Conservation (phyloP, 2,329 filamentous ascomycete species). For the Aureobasidium melanogenum region DNA sequence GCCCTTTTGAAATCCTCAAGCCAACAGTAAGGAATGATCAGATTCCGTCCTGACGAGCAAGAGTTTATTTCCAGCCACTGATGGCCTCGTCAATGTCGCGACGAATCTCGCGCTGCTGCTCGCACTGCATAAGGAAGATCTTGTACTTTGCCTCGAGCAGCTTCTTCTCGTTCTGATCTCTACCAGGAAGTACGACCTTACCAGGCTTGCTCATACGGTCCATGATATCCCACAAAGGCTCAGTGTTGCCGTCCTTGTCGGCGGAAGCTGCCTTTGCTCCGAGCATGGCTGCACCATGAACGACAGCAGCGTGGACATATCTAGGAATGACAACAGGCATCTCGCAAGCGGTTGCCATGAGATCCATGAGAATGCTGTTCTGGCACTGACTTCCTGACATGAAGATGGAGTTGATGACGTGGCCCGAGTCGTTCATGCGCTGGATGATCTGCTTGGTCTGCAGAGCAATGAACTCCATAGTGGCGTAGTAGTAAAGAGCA, state of each 20-base stretch:
- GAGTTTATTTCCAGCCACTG: slow-evolving; percentile 21
- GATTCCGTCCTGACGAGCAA: too few species aligned
- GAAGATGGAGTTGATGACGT: slow-evolving; percentile 86
- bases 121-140: slow-evolving; percentile 89
- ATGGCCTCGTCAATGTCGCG: slow-evolving; percentile 59
- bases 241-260: slow-evolving; percentile 65
- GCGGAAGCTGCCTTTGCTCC: slow-evolving; percentile 93
- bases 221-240: slow-evolving; percentile 94
- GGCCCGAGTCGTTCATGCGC: slow-evolving; percentile 83
- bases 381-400: slow-evolving; percentile 98
- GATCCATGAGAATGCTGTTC: slow-evolving; percentile 82
- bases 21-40: not conserved
- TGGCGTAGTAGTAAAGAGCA: slow-evolving; percentile 86
- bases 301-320: slow-evolving; percentile 91
- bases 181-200: slow-evolving; percentile 67
- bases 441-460: slow-evolving; percentile 95
- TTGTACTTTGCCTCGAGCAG: slow-evolving; percentile 84
- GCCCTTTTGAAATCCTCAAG: not conserved
- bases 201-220: slow-evolving; percentile 93
- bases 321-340: slow-evolving; percentile 91
- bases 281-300: slow-evolving; percentile 97
- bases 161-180: slow-evolving; percentile 63
- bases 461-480: slow-evolving; percentile 96
- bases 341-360: slow-evolving; percentile 81
- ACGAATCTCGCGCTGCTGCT: slow-evolving; percentile 75